These are phyloP conservation scores for Gossypium schwendimanii DNA, from an alignment of 441 rosid genomes.

Conservation along the genomic window DNA sequence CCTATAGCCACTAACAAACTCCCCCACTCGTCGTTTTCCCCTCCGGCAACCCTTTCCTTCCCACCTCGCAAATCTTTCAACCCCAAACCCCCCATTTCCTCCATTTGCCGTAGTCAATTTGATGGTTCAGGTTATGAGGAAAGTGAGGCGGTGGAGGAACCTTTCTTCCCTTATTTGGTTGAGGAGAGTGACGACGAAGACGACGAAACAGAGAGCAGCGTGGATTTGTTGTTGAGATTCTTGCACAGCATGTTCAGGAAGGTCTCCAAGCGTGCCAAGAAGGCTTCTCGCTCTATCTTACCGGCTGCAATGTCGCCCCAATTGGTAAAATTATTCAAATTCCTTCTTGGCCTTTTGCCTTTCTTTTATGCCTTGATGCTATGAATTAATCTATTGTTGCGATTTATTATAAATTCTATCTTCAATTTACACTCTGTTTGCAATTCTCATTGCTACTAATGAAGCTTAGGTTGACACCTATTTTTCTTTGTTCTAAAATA, in stretches of 20 bases:
- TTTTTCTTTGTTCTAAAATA: neutral
- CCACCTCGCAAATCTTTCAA: neutral
- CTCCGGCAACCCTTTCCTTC: conserved; percentile 15
- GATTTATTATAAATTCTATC: too few species aligned
- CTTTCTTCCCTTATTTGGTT: conserved; percentile 29
- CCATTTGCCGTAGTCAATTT: conserved; percentile 20
- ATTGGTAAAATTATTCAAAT: conserved; percentile 29
- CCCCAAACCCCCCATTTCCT: conserved; percentile 11
- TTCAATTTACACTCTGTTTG: too few species aligned
- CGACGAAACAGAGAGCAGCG: conserved; percentile 58
- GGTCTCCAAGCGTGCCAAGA: conserved; percentile 62
- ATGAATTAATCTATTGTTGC: neutral
- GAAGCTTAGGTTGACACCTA: neutral
- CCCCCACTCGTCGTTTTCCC: neutral
- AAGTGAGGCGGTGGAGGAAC: conserved; percentile 26
- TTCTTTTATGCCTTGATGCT: neutral
- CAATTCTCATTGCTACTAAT: too few species aligned
- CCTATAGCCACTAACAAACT: neutral
- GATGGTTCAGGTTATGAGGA: conserved; percentile 28
- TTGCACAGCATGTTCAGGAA: conserved; percentile 2
- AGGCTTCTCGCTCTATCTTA: conserved; percentile 51
- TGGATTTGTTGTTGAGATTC: conserved; percentile 56
- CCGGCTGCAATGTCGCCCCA: conserved; percentile 58
- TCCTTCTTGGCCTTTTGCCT: neutral
- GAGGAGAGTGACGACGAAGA: conserved; percentile 38